Evolutionary conservation across 1,284 basidiomycete genomes (phyloP).

Genomic region (Moesziomyces aphidis): DNA sequence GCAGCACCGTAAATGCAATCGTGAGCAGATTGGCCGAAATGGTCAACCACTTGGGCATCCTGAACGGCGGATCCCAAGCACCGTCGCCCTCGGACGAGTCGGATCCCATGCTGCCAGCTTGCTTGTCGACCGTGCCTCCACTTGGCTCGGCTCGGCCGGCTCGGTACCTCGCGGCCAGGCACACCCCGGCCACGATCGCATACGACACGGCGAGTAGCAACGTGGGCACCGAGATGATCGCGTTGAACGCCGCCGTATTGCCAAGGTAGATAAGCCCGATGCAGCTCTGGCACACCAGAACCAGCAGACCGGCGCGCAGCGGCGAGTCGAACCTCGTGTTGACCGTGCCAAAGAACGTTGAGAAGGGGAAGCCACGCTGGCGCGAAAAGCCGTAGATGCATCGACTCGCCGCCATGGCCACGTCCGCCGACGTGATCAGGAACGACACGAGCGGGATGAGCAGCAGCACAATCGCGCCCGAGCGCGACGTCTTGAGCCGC

Average conservation of each 20-base stretch:
- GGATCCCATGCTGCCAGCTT: neutral
- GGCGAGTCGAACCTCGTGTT: slow-evolving; percentile 30
- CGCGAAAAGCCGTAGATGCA: slow-evolving; percentile 24
- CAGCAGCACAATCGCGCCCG: slow-evolving; percentile 32
- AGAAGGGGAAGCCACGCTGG: slow-evolving; percentile 27
- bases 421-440: slow-evolving; percentile 19
- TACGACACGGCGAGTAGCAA: slow-evolving; percentile 26
- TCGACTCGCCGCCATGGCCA: slow-evolving; percentile 26
- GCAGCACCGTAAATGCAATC: slow-evolving; percentile 25
- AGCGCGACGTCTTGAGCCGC: slow-evolving; percentile 13
- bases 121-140: slow-evolving; percentile 2
- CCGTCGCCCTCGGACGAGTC: slow-evolving; percentile 7
- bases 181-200: slow-evolving; percentile 22
- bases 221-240: slow-evolving; percentile 37
- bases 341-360: slow-evolving; percentile 12
- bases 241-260: slow-evolving; percentile 36
- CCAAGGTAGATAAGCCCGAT: slow-evolving; percentile 36
- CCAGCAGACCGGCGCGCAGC: slow-evolving; percentile 15
- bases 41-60: slow-evolving; percentile 15
- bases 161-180: slow-evolving; percentile 8
- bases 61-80: slow-evolving; percentile 23
- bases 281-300: slow-evolving; percentile 12
- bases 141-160: neutral
- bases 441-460: slow-evolving; percentile 27
- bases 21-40: slow-evolving; percentile 25